phyloP scores from a whole-genome alignment of 306 rosid species.

The Lotus japonicus region DNA sequence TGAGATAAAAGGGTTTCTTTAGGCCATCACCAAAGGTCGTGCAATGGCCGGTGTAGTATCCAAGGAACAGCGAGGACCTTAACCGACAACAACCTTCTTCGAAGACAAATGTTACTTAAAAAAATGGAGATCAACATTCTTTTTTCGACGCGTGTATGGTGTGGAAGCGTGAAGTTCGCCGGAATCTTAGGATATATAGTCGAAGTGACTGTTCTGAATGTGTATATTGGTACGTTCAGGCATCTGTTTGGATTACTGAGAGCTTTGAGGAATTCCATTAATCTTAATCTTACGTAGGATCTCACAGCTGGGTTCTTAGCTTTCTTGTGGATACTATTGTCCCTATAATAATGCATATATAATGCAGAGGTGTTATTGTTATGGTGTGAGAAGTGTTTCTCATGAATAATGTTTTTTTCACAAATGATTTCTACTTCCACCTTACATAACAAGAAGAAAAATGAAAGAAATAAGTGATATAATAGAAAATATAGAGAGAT shows the following conservation, averaged over 20 bases:
- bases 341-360: background rate
- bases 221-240: conserved; percentile 24
- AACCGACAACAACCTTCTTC: conserved; percentile 20
- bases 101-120: background rate
- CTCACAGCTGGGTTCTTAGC: conserved; percentile 37
- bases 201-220: conserved; percentile 14
- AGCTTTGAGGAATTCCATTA: conserved; percentile 22
- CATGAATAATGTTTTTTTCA: too few species aligned
- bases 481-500: too few species aligned
- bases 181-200: conserved; percentile 23
- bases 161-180: conserved; percentile 35
- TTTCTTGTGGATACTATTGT: conserved; percentile 22
- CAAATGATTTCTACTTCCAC: too few species aligned
- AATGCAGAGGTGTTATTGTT: too few species aligned
- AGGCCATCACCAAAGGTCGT: conserved; percentile 51
- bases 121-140: background rate
- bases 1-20: conserved; percentile 13
- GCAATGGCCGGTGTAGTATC: conserved; percentile 60
- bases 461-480: too few species aligned
- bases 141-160: conserved; percentile 38
- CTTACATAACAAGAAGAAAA: too few species aligned
- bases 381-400: too few species aligned
- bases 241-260: conserved; percentile 15
- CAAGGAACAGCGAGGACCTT: conserved; percentile 30
- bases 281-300: conserved; percentile 24